phyloP scores from a whole-genome alignment of 73 alveolate species.

The Stentor roeselii region DNA sequence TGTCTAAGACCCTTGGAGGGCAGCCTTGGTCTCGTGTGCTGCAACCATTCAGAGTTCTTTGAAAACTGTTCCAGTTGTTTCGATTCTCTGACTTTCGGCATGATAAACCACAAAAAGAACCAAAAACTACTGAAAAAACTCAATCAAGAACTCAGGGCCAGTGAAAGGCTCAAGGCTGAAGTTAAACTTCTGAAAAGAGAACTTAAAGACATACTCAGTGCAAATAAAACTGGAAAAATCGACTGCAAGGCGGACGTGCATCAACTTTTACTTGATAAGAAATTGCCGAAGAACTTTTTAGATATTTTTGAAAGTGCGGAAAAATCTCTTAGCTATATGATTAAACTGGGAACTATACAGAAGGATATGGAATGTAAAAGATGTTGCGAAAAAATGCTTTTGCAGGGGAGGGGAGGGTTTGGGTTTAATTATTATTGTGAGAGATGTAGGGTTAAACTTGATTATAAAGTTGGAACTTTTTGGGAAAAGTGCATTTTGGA shows the following conservation, averaged over 20 bases:
- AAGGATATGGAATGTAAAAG: neutral
- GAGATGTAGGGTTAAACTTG: neutral
- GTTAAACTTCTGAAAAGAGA: neutral
- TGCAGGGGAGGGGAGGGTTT: neutral
- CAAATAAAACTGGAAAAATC: too few relatives aligned
- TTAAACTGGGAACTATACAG: neutral
- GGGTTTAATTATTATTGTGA: neutral
- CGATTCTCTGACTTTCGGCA: neutral
- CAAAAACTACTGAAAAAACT: neutral
- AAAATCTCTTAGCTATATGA: neutral
- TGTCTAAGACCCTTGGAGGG: too few relatives aligned
- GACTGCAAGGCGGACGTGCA: neutral
- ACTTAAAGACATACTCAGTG: neutral
- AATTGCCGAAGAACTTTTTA: neutral
- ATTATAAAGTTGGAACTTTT: neutral
- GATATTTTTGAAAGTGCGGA: neutral
- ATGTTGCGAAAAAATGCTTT: slow-evolving; percentile 2
- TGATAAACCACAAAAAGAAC: neutral
- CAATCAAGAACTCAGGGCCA: neutral
- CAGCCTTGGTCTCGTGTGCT: neutral
- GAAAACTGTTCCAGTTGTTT: neutral
- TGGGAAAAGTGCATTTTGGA: neutral
- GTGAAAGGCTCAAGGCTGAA: neutral
- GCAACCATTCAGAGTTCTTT: neutral
- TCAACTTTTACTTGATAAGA: neutral